Base-by-base conservation (phyloP, 148 eudicot genomes). In the Nepenthes gracilis region DNA sequence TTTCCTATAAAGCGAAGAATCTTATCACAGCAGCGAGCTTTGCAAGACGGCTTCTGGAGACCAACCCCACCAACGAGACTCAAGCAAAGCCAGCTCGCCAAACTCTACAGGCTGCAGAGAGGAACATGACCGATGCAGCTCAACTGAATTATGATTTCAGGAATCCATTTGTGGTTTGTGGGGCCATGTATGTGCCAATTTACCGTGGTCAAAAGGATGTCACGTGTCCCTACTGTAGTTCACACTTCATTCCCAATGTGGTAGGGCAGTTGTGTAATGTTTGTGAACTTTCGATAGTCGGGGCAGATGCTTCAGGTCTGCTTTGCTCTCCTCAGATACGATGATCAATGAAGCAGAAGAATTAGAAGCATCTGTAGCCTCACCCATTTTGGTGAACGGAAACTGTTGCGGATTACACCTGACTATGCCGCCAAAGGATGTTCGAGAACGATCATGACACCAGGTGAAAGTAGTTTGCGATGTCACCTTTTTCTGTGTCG, bases 231-330 rank as follows among this genome's bases (percentile, higher is more conserved):
- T 91, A 85, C 59, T 91, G 97, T 59, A 70, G 73, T 48, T 71
- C 96, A 6, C 93, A 81, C 35, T 91, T 85, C 62, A 93, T 91
- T 43, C 90, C 90, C 3, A 64, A 69, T 53, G 93, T 85, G 66
- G 88, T 83, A 47, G 96, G 97, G 65, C 84, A 88, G 72, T 56
- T 83, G 14, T 91, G 97, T 74, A 64, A 79, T 53, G 90, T 87
- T 56, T 91, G 97, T 75, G 87, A 91, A 62, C 86, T 91, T 43
- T 73, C 97, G 0, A 78, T 73, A 35, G 74, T 88, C 38, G 97
- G 97, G 11, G 77, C 93, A 2, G 97, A 91, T 70, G 97, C 97
- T 43, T 91, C 97, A 12, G 97, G 97, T 36, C 68, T 91, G 73
- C 82, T 91, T n/a, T 91, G 96, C 55, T 91, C 90, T 52, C 86